Evolutionary conservation across 106 monocot genomes (phyloP), one percentile per base, ranked within the genome.

Genomic region (Dendrobium huoshanense): DNA sequence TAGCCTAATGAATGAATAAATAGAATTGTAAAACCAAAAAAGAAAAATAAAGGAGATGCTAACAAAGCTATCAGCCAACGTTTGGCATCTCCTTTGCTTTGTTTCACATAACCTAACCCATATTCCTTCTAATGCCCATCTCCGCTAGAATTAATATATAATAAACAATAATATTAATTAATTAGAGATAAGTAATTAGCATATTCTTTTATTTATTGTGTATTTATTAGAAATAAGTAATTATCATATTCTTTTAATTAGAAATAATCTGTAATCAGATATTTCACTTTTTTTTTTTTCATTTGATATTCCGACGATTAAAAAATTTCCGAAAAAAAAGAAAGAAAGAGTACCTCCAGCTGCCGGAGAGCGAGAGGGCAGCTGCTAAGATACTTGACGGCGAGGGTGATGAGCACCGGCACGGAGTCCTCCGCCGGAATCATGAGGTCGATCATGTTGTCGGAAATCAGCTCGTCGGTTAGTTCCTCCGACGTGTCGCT

Each of bases 381-480:
- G 54, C 92, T 90, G 47, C 94, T 90, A 79, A 97, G 92, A 84
- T 90, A 94, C 80, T 94, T 94, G 19, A 92, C 79, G 9, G 92
- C 87, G 11, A 97, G 86, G 1, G 94, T 94, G 67, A 97, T 72
- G 20, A 97, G 89, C 1, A 97, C 79, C 0, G 96, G 96, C 48
- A 97, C 96, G 0, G 96, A 97, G 45, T 97, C 96, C 79, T 97
- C 96, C 1, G 87, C 96, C 1, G 96, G 96, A 24, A 97, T 97
- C 96, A 97, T 97, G 29, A 97, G 45, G 76, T 97, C 96, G 41
- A 97, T 90, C 88, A 97, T 90, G 79, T 97, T 97, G 68, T 89
- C 90, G 20, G 92, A 88, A 73, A 97, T 94, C 25, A 94, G 85
- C 17, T 94, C 92, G 40, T 97, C 96, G 0, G 92, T 94, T 37